Evolutionary conservation across 495 filamentous ascomycete genomes (phyloP), one percentile per base, ranked within the genome.

Genomic region (Cenococcum geophilum): DNA sequence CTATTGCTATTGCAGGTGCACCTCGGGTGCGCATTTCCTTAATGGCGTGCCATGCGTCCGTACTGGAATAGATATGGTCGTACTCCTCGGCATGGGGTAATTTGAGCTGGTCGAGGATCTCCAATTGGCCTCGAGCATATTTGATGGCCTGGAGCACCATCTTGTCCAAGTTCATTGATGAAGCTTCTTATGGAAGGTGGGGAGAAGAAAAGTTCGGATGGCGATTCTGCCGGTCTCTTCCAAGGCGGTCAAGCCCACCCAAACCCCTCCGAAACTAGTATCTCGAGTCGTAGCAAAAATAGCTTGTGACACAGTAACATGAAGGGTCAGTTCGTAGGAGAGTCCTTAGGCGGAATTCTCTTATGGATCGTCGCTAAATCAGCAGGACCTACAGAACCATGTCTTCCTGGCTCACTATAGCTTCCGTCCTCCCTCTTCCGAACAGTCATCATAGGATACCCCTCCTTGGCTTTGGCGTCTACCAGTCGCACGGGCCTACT

Each of bases 1-100:
- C 93, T 56, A 98, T 97, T 36, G 95, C 93, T 69, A 98, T 98
- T 43, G 95, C 93, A 20, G 93, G 93, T 12, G 93, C 93, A 32
- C 93, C 90, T 73, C 91, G 82, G 22, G 96, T 92, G 59, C 90
- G 84, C 93, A 98, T 98, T 20, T 88, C 81, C 71, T 88, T 88
- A 72, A 98, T 98, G 53, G 90, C 89, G 72, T 91, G 82, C 80
- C 91, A 97, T 16, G 88, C 93, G 75, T 96, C 89, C 64, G 91
- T 80, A 64, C 83, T 81, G 12, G 85, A 87, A 14, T 73, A 76
- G 53, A 98, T 83, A 40, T 83, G 69, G 60, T 93, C 85, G 68
- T 90, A 97, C 65, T 85, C 78, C 69, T 88, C 84, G 63, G 88
- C 80, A 66, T 96, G 91, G n/a, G 93, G 93, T 14, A 98, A 80